Conservation (phyloP, 192 early-diverging fungal genomes). For the Coemansia sp. region DNA sequence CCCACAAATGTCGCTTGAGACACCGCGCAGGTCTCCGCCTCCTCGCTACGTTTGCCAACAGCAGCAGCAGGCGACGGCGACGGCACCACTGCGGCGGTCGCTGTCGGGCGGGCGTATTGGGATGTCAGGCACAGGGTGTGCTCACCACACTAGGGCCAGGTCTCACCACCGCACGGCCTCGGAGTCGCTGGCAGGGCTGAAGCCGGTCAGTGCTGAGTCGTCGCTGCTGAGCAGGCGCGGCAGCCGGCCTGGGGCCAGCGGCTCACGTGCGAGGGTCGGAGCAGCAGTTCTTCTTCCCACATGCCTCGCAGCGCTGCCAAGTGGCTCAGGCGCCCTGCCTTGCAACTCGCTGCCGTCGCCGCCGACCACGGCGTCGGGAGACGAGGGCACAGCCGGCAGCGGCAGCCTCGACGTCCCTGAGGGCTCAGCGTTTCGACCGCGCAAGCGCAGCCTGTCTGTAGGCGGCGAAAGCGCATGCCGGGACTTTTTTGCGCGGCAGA, state of each 20-base stretch:
- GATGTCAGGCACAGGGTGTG: background rate
- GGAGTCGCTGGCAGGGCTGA: slow-evolving; percentile 17
- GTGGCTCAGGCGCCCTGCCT: background rate
- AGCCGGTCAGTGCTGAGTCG: background rate
- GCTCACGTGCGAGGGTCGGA: slow-evolving; percentile 3
- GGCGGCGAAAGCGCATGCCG: slow-evolving; percentile 49
- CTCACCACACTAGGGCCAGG: background rate
- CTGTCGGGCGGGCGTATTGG: slow-evolving; percentile 31
- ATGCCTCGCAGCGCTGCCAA: background rate
- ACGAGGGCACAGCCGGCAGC: background rate
- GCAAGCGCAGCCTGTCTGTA: slow-evolving; percentile 57
- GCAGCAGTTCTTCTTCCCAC: slow-evolving; percentile 1
- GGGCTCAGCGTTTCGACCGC: slow-evolving; percentile 37
- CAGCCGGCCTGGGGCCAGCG: background rate
- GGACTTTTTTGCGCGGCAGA: slow-evolving; percentile 51
- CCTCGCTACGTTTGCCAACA: slow-evolving; percentile 2
- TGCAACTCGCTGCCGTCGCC: slow-evolving; percentile 14
- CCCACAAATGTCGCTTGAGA: background rate
- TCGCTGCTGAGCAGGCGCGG: slow-evolving; percentile 9
- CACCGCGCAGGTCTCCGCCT: background rate
- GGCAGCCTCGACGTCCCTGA: background rate
- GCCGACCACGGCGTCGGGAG: slow-evolving; percentile 18
- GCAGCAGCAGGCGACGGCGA: background rate
- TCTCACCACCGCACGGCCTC: slow-evolving; percentile 44
- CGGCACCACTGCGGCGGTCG: slow-evolving; percentile 28